Evolutionary conservation across 495 filamentous ascomycete species (phyloP).

Genomic region (Aspergillus egyptiacus): DNA sequence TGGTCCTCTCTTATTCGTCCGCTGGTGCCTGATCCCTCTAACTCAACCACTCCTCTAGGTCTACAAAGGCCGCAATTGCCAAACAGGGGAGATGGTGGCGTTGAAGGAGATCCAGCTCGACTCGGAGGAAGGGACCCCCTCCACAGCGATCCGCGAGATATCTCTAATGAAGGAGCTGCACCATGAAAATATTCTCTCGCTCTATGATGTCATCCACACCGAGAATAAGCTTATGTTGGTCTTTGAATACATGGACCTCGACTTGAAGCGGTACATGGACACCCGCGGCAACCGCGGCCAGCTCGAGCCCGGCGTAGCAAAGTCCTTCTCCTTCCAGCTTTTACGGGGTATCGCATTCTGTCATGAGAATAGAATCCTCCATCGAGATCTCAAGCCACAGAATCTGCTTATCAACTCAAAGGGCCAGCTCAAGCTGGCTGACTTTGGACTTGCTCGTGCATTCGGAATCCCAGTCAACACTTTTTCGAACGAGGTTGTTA

Average conservation of each 20-base stretch:
- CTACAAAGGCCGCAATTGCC: conserved; percentile 95
- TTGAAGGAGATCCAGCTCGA: conserved; percentile 98
- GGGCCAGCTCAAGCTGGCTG: conserved; percentile 80
- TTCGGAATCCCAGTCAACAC: conserved; percentile 97
- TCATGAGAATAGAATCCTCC: conserved; percentile 88
- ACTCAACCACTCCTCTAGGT: conserved; percentile 49
- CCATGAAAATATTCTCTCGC: conserved; percentile 92
- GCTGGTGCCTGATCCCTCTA: conserved; percentile 1
- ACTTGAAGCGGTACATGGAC: conserved; percentile 98
- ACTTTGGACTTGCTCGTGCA: conserved; percentile 85
- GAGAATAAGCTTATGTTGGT: conserved; percentile 99
- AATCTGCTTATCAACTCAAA: conserved; percentile 91
- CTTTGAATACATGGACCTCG: conserved; percentile 96
- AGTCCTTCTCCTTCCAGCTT: conserved; percentile 94
- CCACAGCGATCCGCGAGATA: conserved; percentile 95
- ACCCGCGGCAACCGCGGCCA: conserved; percentile 73
- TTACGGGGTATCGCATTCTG: conserved; percentile 91
- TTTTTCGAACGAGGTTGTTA: conserved; percentile 96
- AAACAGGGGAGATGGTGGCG: conserved; percentile 90
- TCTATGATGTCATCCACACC: conserved; percentile 97
- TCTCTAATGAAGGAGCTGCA: conserved; percentile 98
- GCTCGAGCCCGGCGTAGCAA: conserved; percentile 75
- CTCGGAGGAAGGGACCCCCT: conserved; percentile 94
- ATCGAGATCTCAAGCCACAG: conserved; percentile 90
- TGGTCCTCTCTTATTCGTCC: background rate